phyloP scores from a whole-genome alignment of 2,329 filamentous ascomycete species.

The Alternaria burnsii region DNA sequence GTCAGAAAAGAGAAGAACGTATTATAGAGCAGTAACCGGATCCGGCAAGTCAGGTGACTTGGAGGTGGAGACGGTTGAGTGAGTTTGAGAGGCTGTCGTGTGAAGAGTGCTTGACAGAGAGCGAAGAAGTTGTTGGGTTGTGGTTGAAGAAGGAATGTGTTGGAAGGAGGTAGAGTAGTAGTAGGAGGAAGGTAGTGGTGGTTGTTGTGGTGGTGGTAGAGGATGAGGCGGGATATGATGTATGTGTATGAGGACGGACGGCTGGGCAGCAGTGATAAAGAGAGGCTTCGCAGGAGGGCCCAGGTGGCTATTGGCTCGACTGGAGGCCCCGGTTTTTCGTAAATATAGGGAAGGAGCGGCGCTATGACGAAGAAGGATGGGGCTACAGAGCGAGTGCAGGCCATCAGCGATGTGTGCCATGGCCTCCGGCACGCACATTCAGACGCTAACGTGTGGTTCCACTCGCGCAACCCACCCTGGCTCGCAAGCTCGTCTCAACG shows the following conservation, averaged over 20 bases:
- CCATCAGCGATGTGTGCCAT: conserved; percentile 41
- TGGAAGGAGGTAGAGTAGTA: conserved; percentile 25
- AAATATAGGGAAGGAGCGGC: conserved; percentile 51
- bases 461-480: conserved; percentile 33
- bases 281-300: conserved; percentile 25
- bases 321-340: conserved; percentile 42
- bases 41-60: conserved; percentile 34
- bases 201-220: conserved; percentile 23
- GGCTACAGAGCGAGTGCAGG: conserved; percentile 42
- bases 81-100: conserved; percentile 10
- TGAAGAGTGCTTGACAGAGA: conserved; percentile 21
- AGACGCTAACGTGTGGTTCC: conserved; percentile 33
- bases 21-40: conserved; percentile 30
- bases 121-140: conserved; percentile 21
- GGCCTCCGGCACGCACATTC: conserved; percentile 33
- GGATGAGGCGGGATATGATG: conserved; percentile 50
- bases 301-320: conserved; percentile 38
- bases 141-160: conserved; percentile 35
- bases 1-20: conserved; percentile 19
- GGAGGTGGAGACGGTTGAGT: conserved; percentile 12
- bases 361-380: conserved; percentile 51
- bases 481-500: conserved; percentile 20
- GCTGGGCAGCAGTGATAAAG: conserved; percentile 49
- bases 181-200: conserved; percentile 11
- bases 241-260: conserved; percentile 48